Evolutionary conservation across 2,329 filamentous ascomycete genomes (phyloP).

Genomic region (Xylaria sp.): DNA sequence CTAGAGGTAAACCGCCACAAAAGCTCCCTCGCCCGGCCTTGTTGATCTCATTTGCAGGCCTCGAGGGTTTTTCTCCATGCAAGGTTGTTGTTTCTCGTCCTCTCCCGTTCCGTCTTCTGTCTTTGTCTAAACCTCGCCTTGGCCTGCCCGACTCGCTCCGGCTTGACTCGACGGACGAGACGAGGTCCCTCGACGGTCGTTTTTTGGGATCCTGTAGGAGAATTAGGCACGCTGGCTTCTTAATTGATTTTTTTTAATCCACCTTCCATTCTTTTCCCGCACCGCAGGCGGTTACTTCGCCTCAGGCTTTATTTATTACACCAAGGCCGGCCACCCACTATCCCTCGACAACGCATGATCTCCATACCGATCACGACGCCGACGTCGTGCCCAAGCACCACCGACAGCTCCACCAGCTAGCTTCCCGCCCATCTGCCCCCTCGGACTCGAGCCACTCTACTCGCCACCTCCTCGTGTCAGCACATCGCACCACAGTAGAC

Average conservation of each 20-base stretch:
- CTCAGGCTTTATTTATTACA: constrained; percentile 26
- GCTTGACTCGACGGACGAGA: constrained; percentile 15
- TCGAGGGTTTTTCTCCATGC: constrained; percentile 17
- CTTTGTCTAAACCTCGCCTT: constrained; percentile 6
- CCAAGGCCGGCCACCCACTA: constrained; percentile 20
- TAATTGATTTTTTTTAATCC: constrained; percentile 29
- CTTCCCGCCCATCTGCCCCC: constrained; percentile 13
- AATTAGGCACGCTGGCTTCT: constrained; percentile 30
- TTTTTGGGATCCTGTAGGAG: constrained; percentile 16
- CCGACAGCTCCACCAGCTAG: constrained; percentile 24
- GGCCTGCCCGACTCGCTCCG: constrained; percentile 8
- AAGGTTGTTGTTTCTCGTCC: constrained; percentile 19
- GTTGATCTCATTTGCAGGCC: constrained; percentile 21
- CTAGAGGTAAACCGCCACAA: constrained; percentile 17
- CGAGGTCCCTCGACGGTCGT: constrained; percentile 11
- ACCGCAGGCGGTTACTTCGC: constrained; percentile 39
- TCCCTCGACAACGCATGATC: constrained; percentile 33
- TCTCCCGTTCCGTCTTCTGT: constrained; percentile 16
- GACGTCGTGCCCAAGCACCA: constrained; percentile 34
- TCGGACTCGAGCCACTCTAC: constrained; percentile 12
- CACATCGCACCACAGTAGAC: constrained; percentile 19
- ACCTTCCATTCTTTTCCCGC: constrained; percentile 26
- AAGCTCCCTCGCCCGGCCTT: constrained; percentile 17
- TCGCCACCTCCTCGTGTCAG: constrained; percentile 13
- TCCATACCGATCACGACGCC: constrained; percentile 35